phyloP scores from a whole-genome alignment of 2,329 filamentous ascomycete genomes.

The Ceratocystis eucalypticola region DNA sequence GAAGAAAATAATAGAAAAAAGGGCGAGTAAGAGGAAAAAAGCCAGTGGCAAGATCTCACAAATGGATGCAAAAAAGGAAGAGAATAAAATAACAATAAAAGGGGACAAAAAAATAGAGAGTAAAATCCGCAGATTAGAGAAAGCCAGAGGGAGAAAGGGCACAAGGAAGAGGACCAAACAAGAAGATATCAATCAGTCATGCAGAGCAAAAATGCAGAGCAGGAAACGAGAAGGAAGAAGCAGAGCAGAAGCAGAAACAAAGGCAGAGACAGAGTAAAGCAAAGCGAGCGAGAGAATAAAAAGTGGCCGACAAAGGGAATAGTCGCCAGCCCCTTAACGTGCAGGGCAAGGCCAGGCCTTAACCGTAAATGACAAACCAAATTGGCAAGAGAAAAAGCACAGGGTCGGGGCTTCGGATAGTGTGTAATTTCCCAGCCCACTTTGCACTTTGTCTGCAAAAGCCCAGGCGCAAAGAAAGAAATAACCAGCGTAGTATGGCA shows the following conservation, averaged over 20 bases:
- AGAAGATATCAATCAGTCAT: background rate
- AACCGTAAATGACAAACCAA: conserved; percentile 20
- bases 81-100: background rate
- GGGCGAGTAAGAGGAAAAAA: background rate
- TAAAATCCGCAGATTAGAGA: background rate
- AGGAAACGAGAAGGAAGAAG: conserved; percentile 8
- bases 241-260: conserved; percentile 11
- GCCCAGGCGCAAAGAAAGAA: conserved; percentile 3
- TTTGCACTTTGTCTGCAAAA: conserved; percentile 5
- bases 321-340: conserved; percentile 15
- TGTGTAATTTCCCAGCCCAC: conserved; percentile 20
- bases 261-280: conserved; percentile 5
- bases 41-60: background rate
- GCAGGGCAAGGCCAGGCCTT: conserved; percentile 18
- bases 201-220: conserved; percentile 4
- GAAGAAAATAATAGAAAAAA: background rate
- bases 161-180: background rate
- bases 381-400: conserved; percentile 19
- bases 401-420: conserved; percentile 19
- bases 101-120: background rate
- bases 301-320: conserved; percentile 16
- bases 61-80: conserved; percentile 12
- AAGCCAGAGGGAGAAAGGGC: background rate
- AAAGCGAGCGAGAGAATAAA: conserved; percentile 13
- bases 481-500: background rate